Evolutionary conservation across 305 asterid species (phyloP).

Genomic region (Ilex paraguariensis): DNA sequence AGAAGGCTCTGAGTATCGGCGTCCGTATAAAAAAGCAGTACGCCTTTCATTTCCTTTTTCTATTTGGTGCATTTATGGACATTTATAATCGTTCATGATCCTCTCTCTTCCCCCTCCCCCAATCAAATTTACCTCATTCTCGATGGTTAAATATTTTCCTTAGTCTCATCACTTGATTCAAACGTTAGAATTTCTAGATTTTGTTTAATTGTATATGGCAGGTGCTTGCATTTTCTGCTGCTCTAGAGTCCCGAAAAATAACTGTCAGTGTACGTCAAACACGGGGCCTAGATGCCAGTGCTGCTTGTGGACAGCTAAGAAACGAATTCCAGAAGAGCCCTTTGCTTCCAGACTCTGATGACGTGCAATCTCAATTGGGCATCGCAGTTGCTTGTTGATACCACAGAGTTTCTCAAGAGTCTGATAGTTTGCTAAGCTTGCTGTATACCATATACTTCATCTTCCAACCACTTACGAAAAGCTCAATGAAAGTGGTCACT

Average conservation of each 20-base stretch:
- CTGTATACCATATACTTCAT: too few relatives aligned
- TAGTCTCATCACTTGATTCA: not conserved
- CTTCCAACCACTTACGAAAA: too few relatives aligned
- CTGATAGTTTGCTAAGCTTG: too few relatives aligned
- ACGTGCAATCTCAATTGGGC: conserved; percentile 34
- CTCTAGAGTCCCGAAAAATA: conserved; percentile 74
- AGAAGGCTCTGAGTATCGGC: conserved; percentile 72
- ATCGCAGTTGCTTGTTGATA: conserved; percentile 49
- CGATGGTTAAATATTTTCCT: not conserved
- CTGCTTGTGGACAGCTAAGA: conserved; percentile 95
- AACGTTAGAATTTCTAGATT: not conserved
- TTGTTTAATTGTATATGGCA: conserved; percentile 14
- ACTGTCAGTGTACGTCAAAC: conserved; percentile 88
- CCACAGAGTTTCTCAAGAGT: not conserved
- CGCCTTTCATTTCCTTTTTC: conserved; percentile 12
- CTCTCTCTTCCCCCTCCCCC: too few relatives aligned
- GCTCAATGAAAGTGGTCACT: too few relatives aligned
- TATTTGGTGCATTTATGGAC: not conserved
- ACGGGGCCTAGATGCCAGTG: conserved; percentile 91
- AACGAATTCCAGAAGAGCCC: conserved; percentile 87
- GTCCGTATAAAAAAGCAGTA: conserved; percentile 76
- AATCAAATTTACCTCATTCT: not conserved
- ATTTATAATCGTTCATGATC: too few relatives aligned
- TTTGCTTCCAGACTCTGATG: conserved; percentile 34
- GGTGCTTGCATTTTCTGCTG: conserved; percentile 69